Evolutionary conservation across 371 early-diverging fungal genomes (phyloP).

Genomic region (Syncephalastrum monosporum): DNA sequence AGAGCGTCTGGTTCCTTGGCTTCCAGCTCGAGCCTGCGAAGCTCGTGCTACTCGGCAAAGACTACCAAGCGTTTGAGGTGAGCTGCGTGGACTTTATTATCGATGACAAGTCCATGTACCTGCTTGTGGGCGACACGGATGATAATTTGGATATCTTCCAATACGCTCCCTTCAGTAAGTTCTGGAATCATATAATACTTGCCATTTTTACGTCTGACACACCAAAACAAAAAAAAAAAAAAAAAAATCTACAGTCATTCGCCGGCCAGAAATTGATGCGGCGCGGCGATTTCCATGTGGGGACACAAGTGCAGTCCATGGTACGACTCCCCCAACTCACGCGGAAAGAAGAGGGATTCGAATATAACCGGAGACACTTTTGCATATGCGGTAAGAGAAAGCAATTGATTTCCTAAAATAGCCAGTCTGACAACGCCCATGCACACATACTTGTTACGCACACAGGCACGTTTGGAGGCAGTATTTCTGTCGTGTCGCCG

Average conservation of each 20-base stretch:
- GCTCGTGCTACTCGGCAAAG: constrained; percentile 87
- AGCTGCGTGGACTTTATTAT: constrained; percentile 75
- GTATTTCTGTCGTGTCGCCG: constrained; percentile 72
- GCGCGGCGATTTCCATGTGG: constrained; percentile 86
- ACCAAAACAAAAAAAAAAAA: not conserved
- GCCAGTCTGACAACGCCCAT: too few relatives aligned
- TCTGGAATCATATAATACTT: not conserved
- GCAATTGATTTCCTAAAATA: too few relatives aligned
- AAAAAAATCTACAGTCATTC: constrained; percentile 79
- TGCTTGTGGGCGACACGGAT: constrained; percentile 82
- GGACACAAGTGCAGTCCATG: constrained; percentile 68
- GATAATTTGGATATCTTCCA: constrained; percentile 81
- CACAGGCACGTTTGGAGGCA: constrained; percentile 69
- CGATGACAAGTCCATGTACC: constrained; percentile 68
- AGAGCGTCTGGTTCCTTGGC: constrained; percentile 91
- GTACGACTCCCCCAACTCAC: constrained; percentile 57
- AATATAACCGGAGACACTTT: constrained; percentile 42
- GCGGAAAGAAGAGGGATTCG: constrained; percentile 17
- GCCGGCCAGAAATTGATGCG: constrained; percentile 89
- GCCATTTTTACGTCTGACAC: not conserved
- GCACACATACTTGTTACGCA: not conserved
- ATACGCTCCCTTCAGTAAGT: constrained; percentile 87
- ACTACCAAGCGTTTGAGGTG: constrained; percentile 77
- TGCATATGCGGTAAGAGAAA: constrained; percentile 50
- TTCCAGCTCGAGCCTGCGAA: constrained; percentile 97